Conservation (phyloP, 163 green algal genomes). For the Trebouxia gelatinosa region DNA sequence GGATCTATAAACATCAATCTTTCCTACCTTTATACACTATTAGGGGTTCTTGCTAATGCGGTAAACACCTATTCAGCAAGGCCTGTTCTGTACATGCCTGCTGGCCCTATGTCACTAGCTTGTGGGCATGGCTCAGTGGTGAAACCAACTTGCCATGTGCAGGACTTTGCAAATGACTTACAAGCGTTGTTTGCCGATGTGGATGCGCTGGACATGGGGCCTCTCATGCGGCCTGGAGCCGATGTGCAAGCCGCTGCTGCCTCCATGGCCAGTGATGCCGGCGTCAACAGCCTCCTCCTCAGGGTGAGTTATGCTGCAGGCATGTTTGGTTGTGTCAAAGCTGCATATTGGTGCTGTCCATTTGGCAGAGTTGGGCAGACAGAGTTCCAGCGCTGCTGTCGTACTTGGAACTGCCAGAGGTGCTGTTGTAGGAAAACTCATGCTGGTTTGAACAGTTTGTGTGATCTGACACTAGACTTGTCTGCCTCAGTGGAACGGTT, state of each 20-base stretch:
- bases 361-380: too few species aligned
- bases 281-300: conserved; percentile 89
- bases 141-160: conserved; percentile 25
- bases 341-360: not conserved
- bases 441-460: not conserved
- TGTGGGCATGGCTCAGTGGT: too few species aligned
- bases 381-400: not conserved
- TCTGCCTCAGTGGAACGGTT: too few species aligned
- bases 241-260: conserved; percentile 50
- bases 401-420: too few species aligned
- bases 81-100: too few species aligned
- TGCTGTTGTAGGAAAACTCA: too few species aligned
- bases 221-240: conserved; percentile 39
- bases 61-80: too few species aligned
- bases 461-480: not conserved
- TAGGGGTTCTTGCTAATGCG: too few species aligned
- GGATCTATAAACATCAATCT: too few species aligned
- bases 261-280: conserved; percentile 78
- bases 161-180: conserved; percentile 83
- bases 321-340: not conserved
- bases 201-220: conserved; percentile 52
- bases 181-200: conserved; percentile 74
- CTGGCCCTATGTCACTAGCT: too few species aligned
- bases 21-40: too few species aligned
- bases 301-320: conserved; percentile 44